A percentile compares a stretch with the other conserved stretches of the same genome.
Evolutionary conservation across 768 basidiomycete species (phyloP).

Genomic region (Amanita inopinata): DNA sequence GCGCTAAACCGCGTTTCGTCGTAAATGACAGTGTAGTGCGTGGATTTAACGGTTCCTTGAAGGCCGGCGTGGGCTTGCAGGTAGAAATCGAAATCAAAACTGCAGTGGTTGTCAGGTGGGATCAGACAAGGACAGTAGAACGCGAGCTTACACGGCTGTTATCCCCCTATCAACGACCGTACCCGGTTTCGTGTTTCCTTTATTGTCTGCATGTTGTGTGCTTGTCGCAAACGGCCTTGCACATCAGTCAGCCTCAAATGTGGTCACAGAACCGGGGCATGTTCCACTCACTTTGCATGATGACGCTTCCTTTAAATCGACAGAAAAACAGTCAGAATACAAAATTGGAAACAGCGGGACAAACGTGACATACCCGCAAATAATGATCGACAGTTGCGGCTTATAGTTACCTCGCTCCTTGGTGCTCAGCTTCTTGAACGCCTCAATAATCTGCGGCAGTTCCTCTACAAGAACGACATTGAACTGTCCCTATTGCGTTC

Average conservation of each 20-base stretch:
- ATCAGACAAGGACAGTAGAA: neutral
- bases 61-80: constrained; percentile 70
- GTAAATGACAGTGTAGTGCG: constrained; percentile 73
- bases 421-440: constrained; percentile 43
- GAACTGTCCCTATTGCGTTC: constrained; percentile 57
- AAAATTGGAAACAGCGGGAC: neutral
- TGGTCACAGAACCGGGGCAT: constrained; percentile 11
- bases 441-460: constrained; percentile 47
- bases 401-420: constrained; percentile 30
- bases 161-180: constrained; percentile 76
- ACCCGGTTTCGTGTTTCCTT: constrained; percentile 72
- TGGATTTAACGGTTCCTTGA: constrained; percentile 61
- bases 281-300: constrained; percentile 40
- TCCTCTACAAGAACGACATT: constrained; percentile 50
- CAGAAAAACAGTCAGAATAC: no score
- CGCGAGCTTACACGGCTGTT: constrained; percentile 45
- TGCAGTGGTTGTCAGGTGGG: constrained; percentile 19
- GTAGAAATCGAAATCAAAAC: constrained; percentile 59
- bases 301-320: constrained; percentile 43
- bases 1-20: constrained; percentile 65
- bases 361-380: constrained; percentile 46
- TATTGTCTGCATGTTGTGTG: constrained; percentile 39
- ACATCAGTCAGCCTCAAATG: neutral
- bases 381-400: constrained; percentile 60
- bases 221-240: constrained; percentile 47